Evolutionary conservation across 768 basidiomycete species (phyloP).

Genomic region (Rhodotorula diobovata): DNA sequence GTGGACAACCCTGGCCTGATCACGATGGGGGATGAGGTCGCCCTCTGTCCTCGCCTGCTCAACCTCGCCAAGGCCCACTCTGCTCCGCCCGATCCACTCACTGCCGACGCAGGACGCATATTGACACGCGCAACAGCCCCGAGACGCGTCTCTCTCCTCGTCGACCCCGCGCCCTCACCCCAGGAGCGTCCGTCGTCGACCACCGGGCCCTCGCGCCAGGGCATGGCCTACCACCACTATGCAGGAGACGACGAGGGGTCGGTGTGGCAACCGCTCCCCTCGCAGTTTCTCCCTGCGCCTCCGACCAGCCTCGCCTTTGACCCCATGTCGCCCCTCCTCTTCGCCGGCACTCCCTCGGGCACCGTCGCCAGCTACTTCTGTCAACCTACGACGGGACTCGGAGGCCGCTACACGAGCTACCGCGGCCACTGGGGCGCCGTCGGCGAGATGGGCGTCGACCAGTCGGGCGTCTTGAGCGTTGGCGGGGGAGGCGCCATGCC

Average conservation of each 20-base stretch:
- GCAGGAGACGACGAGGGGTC: background rate
- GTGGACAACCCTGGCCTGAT: too few species aligned
- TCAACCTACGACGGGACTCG: conserved; percentile 35
- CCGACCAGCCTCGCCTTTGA: conserved; percentile 59
- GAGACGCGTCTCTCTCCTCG: background rate
- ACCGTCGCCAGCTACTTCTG: conserved; percentile 64
- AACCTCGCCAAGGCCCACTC: too few species aligned
- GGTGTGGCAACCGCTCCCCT: conserved; percentile 24
- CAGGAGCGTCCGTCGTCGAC: background rate
- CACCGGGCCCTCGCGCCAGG: background rate
- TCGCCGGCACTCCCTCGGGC: conserved; percentile 74
- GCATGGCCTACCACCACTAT: conserved; percentile 5
- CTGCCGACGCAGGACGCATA: background rate
- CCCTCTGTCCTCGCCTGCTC: too few species aligned
- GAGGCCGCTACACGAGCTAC: conserved; percentile 43
- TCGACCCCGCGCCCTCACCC: too few species aligned
- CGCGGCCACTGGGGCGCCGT: conserved; percentile 52
- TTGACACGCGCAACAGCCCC: background rate
- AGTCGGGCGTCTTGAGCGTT: conserved; percentile 62
- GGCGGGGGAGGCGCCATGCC: conserved; percentile 41
- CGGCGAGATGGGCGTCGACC: conserved; percentile 69
- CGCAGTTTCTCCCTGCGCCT: conserved; percentile 30
- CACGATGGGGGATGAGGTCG: too few species aligned
- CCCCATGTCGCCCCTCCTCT: conserved; percentile 80
- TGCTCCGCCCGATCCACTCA: too few species aligned